Evolutionary conservation across 2,329 filamentous ascomycete genomes (phyloP).

Genomic region (Aspergillus ochraceoroseus): DNA sequence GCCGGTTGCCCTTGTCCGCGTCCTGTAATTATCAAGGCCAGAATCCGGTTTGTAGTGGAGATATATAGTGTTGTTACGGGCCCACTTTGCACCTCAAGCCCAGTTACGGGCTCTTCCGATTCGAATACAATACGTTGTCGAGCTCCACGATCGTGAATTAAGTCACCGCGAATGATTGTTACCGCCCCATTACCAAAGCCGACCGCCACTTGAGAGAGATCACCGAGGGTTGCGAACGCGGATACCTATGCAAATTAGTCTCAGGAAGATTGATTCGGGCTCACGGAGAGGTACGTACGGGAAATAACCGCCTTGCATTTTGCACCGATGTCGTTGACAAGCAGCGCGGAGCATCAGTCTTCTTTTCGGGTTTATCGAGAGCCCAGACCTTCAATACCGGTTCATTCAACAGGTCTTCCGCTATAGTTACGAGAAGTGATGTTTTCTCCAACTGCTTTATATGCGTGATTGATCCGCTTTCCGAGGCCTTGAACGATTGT

Average conservation of each 20-base stretch:
- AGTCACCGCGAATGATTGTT: slow-evolving; percentile 84
- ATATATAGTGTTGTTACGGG: slow-evolving; percentile 76
- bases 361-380: slow-evolving; percentile 88
- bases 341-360: slow-evolving; percentile 82
- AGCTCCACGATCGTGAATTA: slow-evolving; percentile 91
- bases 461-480: slow-evolving; percentile 70
- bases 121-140: slow-evolving; percentile 94
- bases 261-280: background rate
- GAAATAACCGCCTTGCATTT: slow-evolving; percentile 88
- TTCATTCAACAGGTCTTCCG: slow-evolving; percentile 82
- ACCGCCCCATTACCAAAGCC: slow-evolving; percentile 95
- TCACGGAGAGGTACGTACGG: slow-evolving; percentile 57
- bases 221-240: slow-evolving; percentile 79
- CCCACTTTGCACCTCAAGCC: slow-evolving; percentile 68
- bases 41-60: slow-evolving; percentile 79
- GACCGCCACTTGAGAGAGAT: slow-evolving; percentile 86
- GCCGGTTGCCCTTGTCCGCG: slow-evolving; percentile 85
- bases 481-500: slow-evolving; percentile 81
- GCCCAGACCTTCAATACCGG: slow-evolving; percentile 97
- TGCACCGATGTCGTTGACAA: slow-evolving; percentile 79
- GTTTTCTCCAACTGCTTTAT: slow-evolving; percentile 90
- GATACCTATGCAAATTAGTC: slow-evolving; percentile 51
- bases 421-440: slow-evolving; percentile 70
- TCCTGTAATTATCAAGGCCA: slow-evolving; percentile 81
- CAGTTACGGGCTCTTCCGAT: slow-evolving; percentile 92